Evolutionary conservation across 371 early-diverging fungal species (phyloP).

Genomic region (Sporodiniella umbellata): DNA sequence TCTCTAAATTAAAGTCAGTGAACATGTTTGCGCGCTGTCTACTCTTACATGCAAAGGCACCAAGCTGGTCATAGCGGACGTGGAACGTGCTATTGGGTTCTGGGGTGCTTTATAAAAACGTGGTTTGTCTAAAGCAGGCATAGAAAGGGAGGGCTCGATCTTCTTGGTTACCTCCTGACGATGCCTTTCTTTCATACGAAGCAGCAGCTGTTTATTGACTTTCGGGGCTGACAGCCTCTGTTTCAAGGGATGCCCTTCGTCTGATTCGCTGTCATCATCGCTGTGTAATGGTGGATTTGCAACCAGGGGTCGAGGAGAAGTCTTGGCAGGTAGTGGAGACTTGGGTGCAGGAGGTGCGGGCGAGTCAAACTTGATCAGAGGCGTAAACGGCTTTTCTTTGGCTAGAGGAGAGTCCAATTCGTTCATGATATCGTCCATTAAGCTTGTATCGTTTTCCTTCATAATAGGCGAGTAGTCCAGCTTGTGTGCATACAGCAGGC

Average conservation of each 20-base stretch:
- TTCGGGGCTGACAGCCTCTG: neutral
- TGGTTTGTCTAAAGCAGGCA: neutral
- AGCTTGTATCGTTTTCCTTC: constrained; percentile 6
- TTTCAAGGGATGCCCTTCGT: neutral
- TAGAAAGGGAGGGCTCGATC: constrained; percentile 17
- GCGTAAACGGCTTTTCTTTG: neutral
- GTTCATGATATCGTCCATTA: constrained; percentile 29
- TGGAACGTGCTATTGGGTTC: constrained; percentile 3
- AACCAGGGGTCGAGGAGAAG: constrained; percentile 10
- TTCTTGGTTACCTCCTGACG: constrained; percentile 12
- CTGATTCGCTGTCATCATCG: constrained; percentile 5
- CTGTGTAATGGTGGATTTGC: constrained; percentile 1
- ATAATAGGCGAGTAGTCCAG: neutral
- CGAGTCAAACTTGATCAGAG: neutral
- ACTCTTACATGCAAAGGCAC: constrained; percentile 11
- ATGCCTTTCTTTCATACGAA: constrained; percentile 31
- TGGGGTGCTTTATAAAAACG: neutral
- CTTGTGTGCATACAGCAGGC: neutral
- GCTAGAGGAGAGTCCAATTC: constrained; percentile 9
- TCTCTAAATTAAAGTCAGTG: neutral
- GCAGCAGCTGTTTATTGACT: constrained; percentile 7
- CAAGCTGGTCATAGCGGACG: constrained; percentile 5
- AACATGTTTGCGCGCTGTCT: neutral
- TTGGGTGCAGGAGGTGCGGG: neutral
- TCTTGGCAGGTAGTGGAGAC: constrained; percentile 4